A percentile compares a stretch with the other conserved stretches of the same genome.
Conservation (phyloP, 176 grass and related monocot genomes). For the Ampelocalamus luodianensis region DNA sequence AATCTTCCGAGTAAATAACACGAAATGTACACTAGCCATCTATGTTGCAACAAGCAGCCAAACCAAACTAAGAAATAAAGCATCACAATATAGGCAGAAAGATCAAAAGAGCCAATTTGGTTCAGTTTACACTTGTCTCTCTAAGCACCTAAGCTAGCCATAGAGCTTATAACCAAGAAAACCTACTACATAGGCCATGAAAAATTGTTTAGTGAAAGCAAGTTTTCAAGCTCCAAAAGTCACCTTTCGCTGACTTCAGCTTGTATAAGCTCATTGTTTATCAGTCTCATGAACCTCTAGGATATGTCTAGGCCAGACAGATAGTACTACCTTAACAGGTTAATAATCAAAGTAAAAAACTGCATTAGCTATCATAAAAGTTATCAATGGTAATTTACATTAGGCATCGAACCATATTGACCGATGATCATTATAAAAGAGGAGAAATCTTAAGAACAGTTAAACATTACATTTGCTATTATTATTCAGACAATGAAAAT, state of each 20-base stretch:
- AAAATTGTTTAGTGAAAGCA: not conserved
- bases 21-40: not conserved
- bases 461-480: conserved; percentile 23
- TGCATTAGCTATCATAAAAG: not conserved
- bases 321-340: not conserved
- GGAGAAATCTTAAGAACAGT: not conserved
- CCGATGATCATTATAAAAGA: not conserved
- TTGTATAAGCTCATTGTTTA: not conserved
- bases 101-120: not conserved
- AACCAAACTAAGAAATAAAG: not conserved
- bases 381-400: not conserved
- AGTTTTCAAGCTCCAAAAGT: not conserved
- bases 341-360: conserved; percentile 29
- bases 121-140: not conserved
- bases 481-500: not conserved
- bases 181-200: not conserved
- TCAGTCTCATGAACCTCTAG: not conserved
- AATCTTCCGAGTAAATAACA: not conserved
- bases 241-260: not conserved
- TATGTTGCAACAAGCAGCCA: not conserved
- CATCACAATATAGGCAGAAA: not conserved
- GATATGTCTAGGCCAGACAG: not conserved
- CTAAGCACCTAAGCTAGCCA: not conserved
- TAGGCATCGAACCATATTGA: not conserved
- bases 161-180: not conserved